Evolutionary conservation across 2,329 filamentous ascomycete genomes (phyloP).

Genomic region (Botrytis fabae): DNA sequence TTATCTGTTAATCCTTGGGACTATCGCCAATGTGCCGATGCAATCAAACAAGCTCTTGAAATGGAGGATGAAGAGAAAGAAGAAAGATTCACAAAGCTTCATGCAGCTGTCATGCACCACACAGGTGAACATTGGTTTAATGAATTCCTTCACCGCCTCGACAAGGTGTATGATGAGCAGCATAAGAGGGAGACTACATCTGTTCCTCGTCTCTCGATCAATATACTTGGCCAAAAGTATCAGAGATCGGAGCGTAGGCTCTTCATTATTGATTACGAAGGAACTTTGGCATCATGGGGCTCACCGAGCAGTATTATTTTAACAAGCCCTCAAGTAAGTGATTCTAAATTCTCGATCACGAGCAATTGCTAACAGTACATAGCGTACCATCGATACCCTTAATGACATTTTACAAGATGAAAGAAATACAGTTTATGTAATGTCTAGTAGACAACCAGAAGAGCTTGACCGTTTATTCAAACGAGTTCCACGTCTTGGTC

Average conservation of each 20-base stretch:
- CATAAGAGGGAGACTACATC: slow-evolving; percentile 80
- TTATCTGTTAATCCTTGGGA: slow-evolving; percentile 95
- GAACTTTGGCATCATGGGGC: slow-evolving; percentile 85
- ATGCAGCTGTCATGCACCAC: slow-evolving; percentile 72
- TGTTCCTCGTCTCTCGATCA: slow-evolving; percentile 79
- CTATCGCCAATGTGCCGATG: slow-evolving; percentile 82
- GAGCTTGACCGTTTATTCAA: slow-evolving; percentile 87
- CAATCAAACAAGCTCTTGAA: slow-evolving; percentile 79
- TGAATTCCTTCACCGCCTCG: slow-evolving; percentile 69
- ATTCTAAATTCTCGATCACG: too few species aligned
- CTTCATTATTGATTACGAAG: slow-evolving; percentile 92
- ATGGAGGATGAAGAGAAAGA: slow-evolving; percentile 76
- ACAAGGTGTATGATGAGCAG: slow-evolving; percentile 79
- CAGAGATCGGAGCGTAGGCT: slow-evolving; percentile 65
- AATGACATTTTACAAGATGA: slow-evolving; percentile 79
- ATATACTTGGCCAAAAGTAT: slow-evolving; percentile 65
- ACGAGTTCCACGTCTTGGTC: slow-evolving; percentile 76
- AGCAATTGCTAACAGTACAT: slow-evolving; percentile 27
- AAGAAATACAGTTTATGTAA: slow-evolving; percentile 86
- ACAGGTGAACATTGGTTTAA: slow-evolving; percentile 85
- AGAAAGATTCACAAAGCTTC: slow-evolving; percentile 71
- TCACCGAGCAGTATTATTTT: slow-evolving; percentile 82
- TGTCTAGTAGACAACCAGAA: slow-evolving; percentile 84
- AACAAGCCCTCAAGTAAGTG: slow-evolving; percentile 67
- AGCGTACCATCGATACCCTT: slow-evolving; percentile 79